Evolutionary conservation across 495 filamentous ascomycete species (phyloP), one percentile per base, ranked within the genome.

Genomic region (Aspergillus funiculosus): DNA sequence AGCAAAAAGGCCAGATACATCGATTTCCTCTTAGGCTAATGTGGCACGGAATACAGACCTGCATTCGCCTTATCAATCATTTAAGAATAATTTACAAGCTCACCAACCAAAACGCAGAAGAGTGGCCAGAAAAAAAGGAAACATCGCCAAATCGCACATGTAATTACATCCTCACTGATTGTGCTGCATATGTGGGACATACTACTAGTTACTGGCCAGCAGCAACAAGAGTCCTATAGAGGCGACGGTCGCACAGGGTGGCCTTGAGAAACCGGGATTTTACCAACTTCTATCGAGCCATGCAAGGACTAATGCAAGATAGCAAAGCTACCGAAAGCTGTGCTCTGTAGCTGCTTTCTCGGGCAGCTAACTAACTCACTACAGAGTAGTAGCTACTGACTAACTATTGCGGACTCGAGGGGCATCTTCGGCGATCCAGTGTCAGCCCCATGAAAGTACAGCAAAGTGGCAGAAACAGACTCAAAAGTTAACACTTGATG

Each of bases 281-380:
- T 42, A 50, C 46, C 41, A 53, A 34, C 46, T 46, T 48, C 38
- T 38, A 39, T 48, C 46, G 40, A 43, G 48, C 30, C 11, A 55
- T 51, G 52, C 44, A 59, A 56, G 50, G 57, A 51, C 42, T 48
- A 43, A 59, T 52, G 57, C 57, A 59, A 46, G 50, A 59, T 56
- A 54, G 53, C 50, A 58, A 35, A 52, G 51, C 48, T 58, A 50
- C 48, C 30, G 31, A 13, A 26, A 48, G 38, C 49, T 56, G n/a
- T n/a, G n/a, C n/a, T n/a, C n/a, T n/a, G 40, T 50, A 47, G 48
- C 47, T 53, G 46, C 38, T 51, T 18, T 42, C 46, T 46, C 48
- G 40, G 50, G 30, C 50, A 37, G 52, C 52, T 56, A 56, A 47
- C 50, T 54, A 50, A 52, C 54, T 51, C 55, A 58, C n/a, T n/a